Base-by-base conservation (phyloP, 1,139 yeast species). In the Suhomyces atakaporum region DNA sequence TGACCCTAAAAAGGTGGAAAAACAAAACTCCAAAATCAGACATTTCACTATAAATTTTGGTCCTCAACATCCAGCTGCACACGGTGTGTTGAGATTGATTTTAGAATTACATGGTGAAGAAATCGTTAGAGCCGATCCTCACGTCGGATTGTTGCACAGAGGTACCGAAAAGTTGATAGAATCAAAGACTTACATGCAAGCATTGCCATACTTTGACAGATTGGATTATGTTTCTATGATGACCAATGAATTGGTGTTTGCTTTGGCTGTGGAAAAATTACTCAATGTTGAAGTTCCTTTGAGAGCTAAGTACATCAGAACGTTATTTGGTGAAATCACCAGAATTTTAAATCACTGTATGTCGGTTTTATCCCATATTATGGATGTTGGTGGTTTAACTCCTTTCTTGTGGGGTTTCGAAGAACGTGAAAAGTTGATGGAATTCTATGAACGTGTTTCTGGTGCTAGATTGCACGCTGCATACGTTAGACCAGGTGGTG, bases 381-480 rank as follows among this genome's bases (percentile, higher is more conserved):
- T 87, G 95, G 96, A 87, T 72, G 95, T 87, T 39, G 96, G 96
- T 69, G 95, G 95, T 21, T 75, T 87, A 63, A 87, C 96, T 29
- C 96, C 96, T 36, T 87, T 87, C 75, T 71, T 87, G 63, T 87
- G 96, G 96, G 95, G 95, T 45, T 84, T 87, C 63, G 96, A 87
- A 69, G 96, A 87, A 64, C 81, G 96, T 65, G 96, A 86, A 64
- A 87, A 87, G 67, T 75, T 87, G 58, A 87, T 87, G 95, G 96
- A 87, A 63, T 87, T 86, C 60, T 87, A 87, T 62, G 96, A 86
- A 68, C 80, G 95, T 60, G 95, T 86, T 25, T 79, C 88, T 25
- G 96, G 96, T 49, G 95, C 96, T 23, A 81, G 96, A 66, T 75
- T 87, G 60, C 96, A 87, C 66, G 73, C 88, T 31, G 95, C 95